Percentiles rank a stretch among this genome's conserved stretches.
Evolutionary conservation across 2,329 filamentous ascomycete species (phyloP).

Genomic region (Diplodia seriata): DNA sequence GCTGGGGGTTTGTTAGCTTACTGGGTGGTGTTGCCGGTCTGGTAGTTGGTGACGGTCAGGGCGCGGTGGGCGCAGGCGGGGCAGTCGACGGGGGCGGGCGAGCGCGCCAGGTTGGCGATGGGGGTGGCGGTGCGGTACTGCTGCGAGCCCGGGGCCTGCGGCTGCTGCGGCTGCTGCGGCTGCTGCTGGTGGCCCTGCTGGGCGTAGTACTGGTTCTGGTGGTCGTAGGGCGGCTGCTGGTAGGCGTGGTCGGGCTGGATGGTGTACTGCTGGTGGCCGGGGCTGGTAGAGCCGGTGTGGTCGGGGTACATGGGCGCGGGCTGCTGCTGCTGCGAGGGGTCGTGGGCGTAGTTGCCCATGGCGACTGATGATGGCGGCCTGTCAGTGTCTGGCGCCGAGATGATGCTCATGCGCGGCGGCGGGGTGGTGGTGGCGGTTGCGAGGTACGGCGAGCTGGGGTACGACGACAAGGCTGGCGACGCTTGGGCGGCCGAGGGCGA

Average conservation of each 20-base stretch:
- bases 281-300: constrained; percentile 23
- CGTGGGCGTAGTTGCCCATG: constrained; percentile 20
- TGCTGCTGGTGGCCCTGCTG: constrained; percentile 33
- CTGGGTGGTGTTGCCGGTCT: constrained; percentile 53
- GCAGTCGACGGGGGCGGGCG: constrained; percentile 56
- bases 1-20: constrained; percentile 38
- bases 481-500: not conserved
- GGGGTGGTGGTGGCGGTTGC: constrained; percentile 7
- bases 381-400: constrained; percentile 23
- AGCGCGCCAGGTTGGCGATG: constrained; percentile 42
- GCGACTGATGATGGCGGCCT: constrained; percentile 17
- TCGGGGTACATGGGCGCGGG: constrained; percentile 19
- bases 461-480: not conserved
- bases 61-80: constrained; percentile 53
- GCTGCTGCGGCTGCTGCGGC: constrained; percentile 41
- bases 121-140: constrained; percentile 47
- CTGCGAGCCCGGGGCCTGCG: constrained; percentile 42
- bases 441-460: not conserved
- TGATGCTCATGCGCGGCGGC: not conserved
- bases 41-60: constrained; percentile 47
- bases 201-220: constrained; percentile 24
- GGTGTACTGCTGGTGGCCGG: constrained; percentile 21
- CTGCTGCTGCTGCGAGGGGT: constrained; percentile 4
- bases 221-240: constrained; percentile 3
- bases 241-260: constrained; percentile 32